Evolutionary conservation across 1,284 basidiomycete genomes (phyloP), one percentile per base, ranked within the genome.

Genomic region (Ganoderma resinaceum): DNA sequence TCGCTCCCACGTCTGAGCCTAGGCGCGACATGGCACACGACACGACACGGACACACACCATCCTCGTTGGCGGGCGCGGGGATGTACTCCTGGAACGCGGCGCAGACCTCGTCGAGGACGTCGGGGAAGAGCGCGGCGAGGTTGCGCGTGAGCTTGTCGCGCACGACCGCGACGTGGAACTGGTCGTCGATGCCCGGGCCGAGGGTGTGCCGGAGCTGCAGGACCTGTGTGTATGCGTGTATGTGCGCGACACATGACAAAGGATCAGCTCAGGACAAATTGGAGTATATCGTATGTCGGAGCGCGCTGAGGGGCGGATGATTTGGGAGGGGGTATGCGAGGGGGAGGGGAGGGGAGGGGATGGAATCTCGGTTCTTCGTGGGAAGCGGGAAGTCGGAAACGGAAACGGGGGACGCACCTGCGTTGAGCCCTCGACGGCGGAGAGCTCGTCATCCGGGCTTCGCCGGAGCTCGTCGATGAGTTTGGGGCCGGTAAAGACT

Each of bases 381-480:
- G 52, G 26, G 26, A 46, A 40, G 20, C 33, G 38, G 52, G 29
- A 57, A 26, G n/a, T n/a, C 20, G 40, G 40, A 33, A 35, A 35
- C 35, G 35, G 35, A 43, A 38, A 35, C 29, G 40, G 40, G 43
- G 43, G 16, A 58, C 58, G 2, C 8, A 72, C 69, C 20, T 85
- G 81, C 5, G 76, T 67, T 1, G 76, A 43, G 0, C 80, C 83
- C n/a, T 80, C 80, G 0, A 70, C 29, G 26, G 82, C 78, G 0
- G 84, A 86, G 6, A 87, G 69, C 5, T 76, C 70, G 20, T 83
- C 80, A n/a, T 83, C 83, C 0, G 79, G 72, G 5, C 82, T 80
- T 38, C 74, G 80, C 1, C 80, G 77, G 20, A 87, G 66, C 62
- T 87, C 86, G 18, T 86, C 82, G 8, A 84, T 76, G n/a, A 80